Conservation (phyloP, 139 green algal species). For the Coelastrella sp. region DNA sequence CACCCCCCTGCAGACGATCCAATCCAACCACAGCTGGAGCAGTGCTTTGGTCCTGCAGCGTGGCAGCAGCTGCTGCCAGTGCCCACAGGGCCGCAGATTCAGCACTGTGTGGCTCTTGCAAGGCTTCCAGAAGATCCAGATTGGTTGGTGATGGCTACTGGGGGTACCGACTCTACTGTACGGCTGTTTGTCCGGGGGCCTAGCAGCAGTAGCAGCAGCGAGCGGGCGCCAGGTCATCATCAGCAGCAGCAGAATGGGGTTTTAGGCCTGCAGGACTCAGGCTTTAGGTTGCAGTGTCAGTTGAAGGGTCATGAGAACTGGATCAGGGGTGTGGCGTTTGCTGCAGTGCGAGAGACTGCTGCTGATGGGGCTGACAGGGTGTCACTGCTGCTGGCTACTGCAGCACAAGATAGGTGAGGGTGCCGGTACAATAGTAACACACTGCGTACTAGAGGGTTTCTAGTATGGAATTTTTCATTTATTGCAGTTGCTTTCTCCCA, state of each 20-base stretch:
- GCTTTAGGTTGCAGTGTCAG: constrained; percentile 66
- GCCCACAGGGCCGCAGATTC: constrained; percentile 66
- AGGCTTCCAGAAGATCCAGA: constrained; percentile 10
- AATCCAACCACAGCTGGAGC: neutral
- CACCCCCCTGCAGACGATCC: neutral
- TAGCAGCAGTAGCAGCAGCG: neutral
- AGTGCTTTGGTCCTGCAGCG: constrained; percentile 14
- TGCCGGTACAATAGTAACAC: too few species aligned
- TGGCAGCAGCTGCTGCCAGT: constrained; percentile 64
- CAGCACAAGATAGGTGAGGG: constrained; percentile 87
- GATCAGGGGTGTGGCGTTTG: constrained; percentile 84
- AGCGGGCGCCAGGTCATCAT: neutral
- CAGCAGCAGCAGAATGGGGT: neutral
- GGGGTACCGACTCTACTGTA: constrained; percentile 79
- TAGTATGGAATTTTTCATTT: neutral
- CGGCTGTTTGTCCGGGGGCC: constrained; percentile 68
- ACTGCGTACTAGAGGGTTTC: too few species aligned
- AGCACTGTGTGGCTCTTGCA: constrained; percentile 60
- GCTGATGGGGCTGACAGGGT: neutral
- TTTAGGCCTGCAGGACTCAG: neutral
- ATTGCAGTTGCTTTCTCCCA: neutral
- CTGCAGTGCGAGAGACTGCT: constrained; percentile 29
- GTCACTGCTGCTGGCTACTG: constrained; percentile 89
- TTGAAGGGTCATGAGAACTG: constrained; percentile 90
- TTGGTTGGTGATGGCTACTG: constrained; percentile 80